A percentile compares a stretch with the other conserved stretches of the same genome.
These are phyloP conservation scores for Aspergillus versicolor DNA, from an alignment of 2,329 filamentous ascomycete genomes.

Conservation along the genomic window DNA sequence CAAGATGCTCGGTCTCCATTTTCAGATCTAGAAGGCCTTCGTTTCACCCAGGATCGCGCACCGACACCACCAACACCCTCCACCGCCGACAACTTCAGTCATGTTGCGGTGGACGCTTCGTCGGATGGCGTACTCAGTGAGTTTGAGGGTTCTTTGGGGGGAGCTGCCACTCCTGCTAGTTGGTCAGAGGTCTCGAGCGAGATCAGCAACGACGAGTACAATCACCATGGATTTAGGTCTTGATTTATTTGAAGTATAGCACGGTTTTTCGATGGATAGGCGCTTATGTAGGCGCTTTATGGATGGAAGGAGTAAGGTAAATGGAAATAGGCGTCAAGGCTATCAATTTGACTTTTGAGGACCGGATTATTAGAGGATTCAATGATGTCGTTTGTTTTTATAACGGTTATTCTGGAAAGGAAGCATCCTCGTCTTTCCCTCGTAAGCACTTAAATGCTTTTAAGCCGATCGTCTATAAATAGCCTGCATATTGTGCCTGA, in stretches of 20 bases:
- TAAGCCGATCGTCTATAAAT: no score
- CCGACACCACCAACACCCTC: slow-evolving; percentile 39
- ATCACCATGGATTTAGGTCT: slow-evolving; percentile 21
- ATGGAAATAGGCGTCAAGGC: not conserved
- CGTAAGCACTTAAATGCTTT: no score
- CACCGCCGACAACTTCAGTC: slow-evolving; percentile 36
- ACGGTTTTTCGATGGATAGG: not conserved
- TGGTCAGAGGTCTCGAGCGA: slow-evolving; percentile 49
- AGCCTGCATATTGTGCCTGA: no score
- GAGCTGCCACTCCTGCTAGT: slow-evolving; percentile 39
- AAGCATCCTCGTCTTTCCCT: no score
- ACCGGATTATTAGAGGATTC: no score
- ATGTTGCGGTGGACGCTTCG: slow-evolving; percentile 33
- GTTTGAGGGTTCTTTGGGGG: slow-evolving; percentile 31
- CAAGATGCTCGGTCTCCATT: slow-evolving; percentile 23
- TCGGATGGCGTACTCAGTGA: slow-evolving; percentile 44
- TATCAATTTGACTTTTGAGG: not conserved
- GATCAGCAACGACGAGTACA: slow-evolving; percentile 41
- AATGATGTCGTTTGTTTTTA: no score
- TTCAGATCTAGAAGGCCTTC: slow-evolving; percentile 19
- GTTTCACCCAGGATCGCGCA: slow-evolving; percentile 25
- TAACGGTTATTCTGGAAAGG: no score
- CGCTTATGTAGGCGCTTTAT: not conserved
- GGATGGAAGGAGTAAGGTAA: not conserved
- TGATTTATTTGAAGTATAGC: not conserved